A percentile compares a stretch with the other conserved stretches of the same genome.
Evolutionary conservation across 352 stramenopile genomes (phyloP).

Genomic region (Globisporangium nagaii): DNA sequence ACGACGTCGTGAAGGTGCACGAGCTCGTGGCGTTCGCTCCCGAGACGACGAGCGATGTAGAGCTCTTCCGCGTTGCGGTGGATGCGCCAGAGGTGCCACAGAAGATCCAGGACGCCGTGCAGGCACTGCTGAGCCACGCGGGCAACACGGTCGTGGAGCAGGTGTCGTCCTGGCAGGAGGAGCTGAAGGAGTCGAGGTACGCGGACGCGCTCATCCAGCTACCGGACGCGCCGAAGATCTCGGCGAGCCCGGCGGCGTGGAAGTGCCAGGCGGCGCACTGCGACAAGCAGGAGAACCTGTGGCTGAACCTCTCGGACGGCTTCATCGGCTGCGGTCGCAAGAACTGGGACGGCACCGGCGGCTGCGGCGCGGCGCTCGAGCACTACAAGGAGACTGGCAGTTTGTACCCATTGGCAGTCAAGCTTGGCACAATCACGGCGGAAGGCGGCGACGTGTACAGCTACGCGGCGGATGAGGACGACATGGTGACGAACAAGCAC

Average conservation of each 20-base stretch:
- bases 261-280: slow-evolving; percentile 91
- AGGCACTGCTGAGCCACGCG: slow-evolving; percentile 67
- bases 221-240: slow-evolving; percentile 48
- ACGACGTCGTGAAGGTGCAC: slow-evolving; percentile 77
- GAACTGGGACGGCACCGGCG: slow-evolving; percentile 96
- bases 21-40: slow-evolving; percentile 69
- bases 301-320: slow-evolving; percentile 96
- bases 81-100: slow-evolving; percentile 32
- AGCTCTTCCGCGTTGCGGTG: slow-evolving; percentile 25
- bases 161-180: slow-evolving; percentile 79
- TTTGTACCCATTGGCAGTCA: slow-evolving; percentile 95
- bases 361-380: slow-evolving; percentile 93
- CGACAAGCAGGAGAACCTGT: slow-evolving; percentile 97
- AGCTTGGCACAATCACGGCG: slow-evolving; percentile 96
- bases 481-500: slow-evolving; percentile 95
- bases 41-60: slow-evolving; percentile 23
- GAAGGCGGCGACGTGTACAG: slow-evolving; percentile 97
- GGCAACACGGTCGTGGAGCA: slow-evolving; percentile 74
- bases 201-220: slow-evolving; percentile 69
- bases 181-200: slow-evolving; percentile 75
- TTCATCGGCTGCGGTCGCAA: slow-evolving; percentile 82
- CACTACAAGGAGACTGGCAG: slow-evolving; percentile 94
- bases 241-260: slow-evolving; percentile 64
- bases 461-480: slow-evolving; percentile 97
- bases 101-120: slow-evolving; percentile 45